These are phyloP conservation scores for Colletotrichum somersetense DNA, from an alignment of 2,329 filamentous ascomycete genomes.

Conservation along the genomic window DNA sequence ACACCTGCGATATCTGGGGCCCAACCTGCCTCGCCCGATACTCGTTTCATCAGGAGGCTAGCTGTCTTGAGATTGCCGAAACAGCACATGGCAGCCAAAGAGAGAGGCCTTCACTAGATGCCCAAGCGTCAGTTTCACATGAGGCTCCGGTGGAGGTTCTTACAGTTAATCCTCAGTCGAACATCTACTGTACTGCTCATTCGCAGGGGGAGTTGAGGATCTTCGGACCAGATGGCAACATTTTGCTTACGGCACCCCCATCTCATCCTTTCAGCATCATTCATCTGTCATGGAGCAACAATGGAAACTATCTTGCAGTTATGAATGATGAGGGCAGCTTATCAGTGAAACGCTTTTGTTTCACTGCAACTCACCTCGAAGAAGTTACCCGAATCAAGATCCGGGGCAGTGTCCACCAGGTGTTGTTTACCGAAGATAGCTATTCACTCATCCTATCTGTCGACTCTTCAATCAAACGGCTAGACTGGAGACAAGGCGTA, in stretches of 20 bases:
- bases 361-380: neutral
- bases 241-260: neutral
- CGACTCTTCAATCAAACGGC: too few species aligned
- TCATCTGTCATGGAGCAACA: conserved; percentile 1
- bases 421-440: too few species aligned
- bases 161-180: neutral
- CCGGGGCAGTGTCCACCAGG: too few species aligned
- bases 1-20: conserved; percentile 1
- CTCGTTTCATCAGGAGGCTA: neutral
- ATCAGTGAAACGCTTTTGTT: neutral
- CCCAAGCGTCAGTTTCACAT: neutral
- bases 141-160: neutral
- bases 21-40: neutral
- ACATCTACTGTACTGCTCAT: neutral
- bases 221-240: neutral
- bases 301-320: neutral
- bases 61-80: neutral
- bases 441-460: too few species aligned
- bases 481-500: too few species aligned
- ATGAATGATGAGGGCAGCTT: neutral
- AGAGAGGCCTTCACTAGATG: neutral
- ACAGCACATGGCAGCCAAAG: neutral
- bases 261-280: neutral
- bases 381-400: neutral
- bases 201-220: neutral